phyloP scores from a whole-genome alignment of 164 flowering plant genomes.

The Stephania yunnanensis region DNA sequence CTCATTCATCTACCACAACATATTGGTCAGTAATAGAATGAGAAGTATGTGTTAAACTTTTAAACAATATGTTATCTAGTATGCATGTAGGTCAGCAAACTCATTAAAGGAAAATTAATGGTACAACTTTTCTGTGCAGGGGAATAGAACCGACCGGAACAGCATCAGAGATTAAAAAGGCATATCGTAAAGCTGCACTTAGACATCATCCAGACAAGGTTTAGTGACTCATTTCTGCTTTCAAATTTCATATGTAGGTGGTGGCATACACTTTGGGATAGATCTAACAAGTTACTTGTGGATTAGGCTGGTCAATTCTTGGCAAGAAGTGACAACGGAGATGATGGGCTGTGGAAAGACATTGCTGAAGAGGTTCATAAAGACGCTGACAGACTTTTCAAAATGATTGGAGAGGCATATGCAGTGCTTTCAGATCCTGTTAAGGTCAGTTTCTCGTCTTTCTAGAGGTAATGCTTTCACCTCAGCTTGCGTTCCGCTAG shows the following conservation, averaged over 20 bases:
- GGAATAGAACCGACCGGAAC: conserved; percentile 63
- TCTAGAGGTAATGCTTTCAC: not conserved
- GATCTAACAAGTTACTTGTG: conserved; percentile 4
- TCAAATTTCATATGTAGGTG: not conserved
- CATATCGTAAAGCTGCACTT: conserved; percentile 25
- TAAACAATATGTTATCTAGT: not conserved
- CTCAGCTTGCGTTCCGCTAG: not conserved
- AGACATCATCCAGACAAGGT: conserved; percentile 25
- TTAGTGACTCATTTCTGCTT: not conserved
- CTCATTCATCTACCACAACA: not conserved
- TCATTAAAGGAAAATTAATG: not conserved
- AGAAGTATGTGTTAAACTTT: not conserved
- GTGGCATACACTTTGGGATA: not conserved
- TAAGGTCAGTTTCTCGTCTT: conserved; percentile 42
- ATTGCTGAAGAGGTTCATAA: conserved; percentile 59
- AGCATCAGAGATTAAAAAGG: conserved; percentile 26
- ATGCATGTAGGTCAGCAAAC: not conserved
- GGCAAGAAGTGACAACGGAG: conserved; percentile 70
- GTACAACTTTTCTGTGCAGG: conserved; percentile 32
- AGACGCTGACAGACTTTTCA: conserved; percentile 91
- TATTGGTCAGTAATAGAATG: not conserved
- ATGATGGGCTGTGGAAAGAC: conserved; percentile 79
- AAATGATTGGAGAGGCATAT: conserved; percentile 97
- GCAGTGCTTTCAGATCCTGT: conserved; percentile 74
- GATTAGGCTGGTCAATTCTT: conserved; percentile 83